These are phyloP conservation scores for Maudiozyma humilis DNA, from an alignment of 1,139 yeast genomes.

Conservation along the genomic window DNA sequence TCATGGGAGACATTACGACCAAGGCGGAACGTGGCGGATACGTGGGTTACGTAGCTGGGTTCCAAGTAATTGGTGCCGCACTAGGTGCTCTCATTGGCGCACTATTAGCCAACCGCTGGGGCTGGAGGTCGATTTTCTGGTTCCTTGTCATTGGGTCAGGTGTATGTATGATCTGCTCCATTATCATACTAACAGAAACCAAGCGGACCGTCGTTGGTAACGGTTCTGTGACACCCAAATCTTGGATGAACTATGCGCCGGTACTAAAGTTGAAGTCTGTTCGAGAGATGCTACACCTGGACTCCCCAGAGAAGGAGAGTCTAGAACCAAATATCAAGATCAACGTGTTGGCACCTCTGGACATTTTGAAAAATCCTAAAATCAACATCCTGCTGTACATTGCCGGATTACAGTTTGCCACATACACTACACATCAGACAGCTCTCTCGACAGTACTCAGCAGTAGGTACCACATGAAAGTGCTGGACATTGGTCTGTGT, in stretches of 20 bases:
- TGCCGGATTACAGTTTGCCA: constrained; percentile 52
- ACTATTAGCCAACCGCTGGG: constrained; percentile 46
- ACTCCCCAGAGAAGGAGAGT: constrained; percentile 29
- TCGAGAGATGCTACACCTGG: constrained; percentile 25
- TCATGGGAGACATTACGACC: constrained; percentile 59
- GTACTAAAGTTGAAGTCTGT: constrained; percentile 25
- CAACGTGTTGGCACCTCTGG: constrained; percentile 41
- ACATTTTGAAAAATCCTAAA: constrained; percentile 35
- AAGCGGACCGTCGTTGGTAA: constrained; percentile 61
- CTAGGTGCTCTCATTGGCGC: constrained; percentile 77
- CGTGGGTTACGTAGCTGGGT: constrained; percentile 54
- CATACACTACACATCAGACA: constrained; percentile 62
- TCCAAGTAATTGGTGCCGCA: constrained; percentile 63
- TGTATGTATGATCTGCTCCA: constrained; percentile 32
- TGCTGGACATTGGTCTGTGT: constrained; percentile 53
- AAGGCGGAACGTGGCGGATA: constrained; percentile 55
- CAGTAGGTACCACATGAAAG: constrained; percentile 40
- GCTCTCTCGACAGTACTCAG: constrained; percentile 50
- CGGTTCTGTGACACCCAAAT: constrained; percentile 44
- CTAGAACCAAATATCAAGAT: constrained; percentile 27
- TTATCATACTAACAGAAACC: constrained; percentile 60
- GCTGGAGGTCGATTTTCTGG: constrained; percentile 75
- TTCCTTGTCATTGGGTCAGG: constrained; percentile 58
- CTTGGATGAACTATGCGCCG: constrained; percentile 38
- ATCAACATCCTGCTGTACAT: constrained; percentile 39